These are phyloP conservation scores for Xylariaceae sp. DNA, from an alignment of 2,329 filamentous ascomycete species.

Conservation along the genomic window DNA sequence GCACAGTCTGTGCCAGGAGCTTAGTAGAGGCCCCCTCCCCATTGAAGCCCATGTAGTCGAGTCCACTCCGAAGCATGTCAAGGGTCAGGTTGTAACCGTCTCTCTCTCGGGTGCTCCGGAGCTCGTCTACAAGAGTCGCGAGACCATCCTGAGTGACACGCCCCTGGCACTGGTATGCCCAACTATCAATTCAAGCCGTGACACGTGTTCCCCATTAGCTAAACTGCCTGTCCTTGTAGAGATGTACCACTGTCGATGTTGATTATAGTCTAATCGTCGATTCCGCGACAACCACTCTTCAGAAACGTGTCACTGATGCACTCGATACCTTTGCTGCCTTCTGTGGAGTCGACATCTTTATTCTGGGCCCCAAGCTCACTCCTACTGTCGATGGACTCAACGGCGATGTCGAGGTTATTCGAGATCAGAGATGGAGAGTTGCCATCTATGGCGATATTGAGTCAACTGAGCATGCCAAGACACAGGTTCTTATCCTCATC, in stretches of 20 bases:
- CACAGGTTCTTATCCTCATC: slow-evolving; percentile 92
- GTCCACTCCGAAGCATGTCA: slow-evolving; percentile 69
- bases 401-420: slow-evolving; percentile 75
- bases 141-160: slow-evolving; percentile 85
- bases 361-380: slow-evolving; percentile 83
- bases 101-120: slow-evolving; percentile 86
- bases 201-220: slow-evolving; percentile 17
- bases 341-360: slow-evolving; percentile 94
- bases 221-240: slow-evolving; percentile 50
- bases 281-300: slow-evolving; percentile 60
- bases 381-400: slow-evolving; percentile 71
- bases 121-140: slow-evolving; percentile 82
- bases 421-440: slow-evolving; percentile 86
- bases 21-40: slow-evolving; percentile 66
- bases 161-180: slow-evolving; percentile 82
- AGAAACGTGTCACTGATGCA: slow-evolving; percentile 73
- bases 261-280: slow-evolving; percentile 88
- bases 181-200: slow-evolving; percentile 12
- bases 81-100: slow-evolving; percentile 75
- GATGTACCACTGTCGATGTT: slow-evolving; percentile 89
- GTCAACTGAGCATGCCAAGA: slow-evolving; percentile 95
- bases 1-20: slow-evolving; percentile 73
- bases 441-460: slow-evolving; percentile 94
- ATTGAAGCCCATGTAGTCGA: slow-evolving; percentile 82
- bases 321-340: slow-evolving; percentile 82